These are phyloP conservation scores for Kodamaea kaohsiungensis DNA, from an alignment of 805 yeast genomes.

Conservation along the genomic window DNA sequence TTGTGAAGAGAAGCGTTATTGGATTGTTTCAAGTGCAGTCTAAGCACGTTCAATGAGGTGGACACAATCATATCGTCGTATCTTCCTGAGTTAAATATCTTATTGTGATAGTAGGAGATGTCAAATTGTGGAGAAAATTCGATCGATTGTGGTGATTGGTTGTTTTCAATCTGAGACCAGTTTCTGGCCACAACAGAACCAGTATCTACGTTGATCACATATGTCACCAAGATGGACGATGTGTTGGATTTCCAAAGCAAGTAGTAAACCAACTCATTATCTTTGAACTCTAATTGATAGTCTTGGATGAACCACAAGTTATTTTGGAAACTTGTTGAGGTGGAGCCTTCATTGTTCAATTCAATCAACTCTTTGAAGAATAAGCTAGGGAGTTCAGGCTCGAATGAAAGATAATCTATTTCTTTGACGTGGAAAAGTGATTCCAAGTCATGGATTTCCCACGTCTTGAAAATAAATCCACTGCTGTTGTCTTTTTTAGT, in stretches of 20 bases:
- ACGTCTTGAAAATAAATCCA: slow-evolving; percentile 24
- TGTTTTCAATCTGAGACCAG: slow-evolving; percentile 15
- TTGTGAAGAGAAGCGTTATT: slow-evolving; percentile 11
- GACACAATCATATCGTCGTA: slow-evolving; percentile 50
- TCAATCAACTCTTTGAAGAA: slow-evolving; percentile 4
- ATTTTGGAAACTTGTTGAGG: slow-evolving; percentile 6
- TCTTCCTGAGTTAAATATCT: slow-evolving; percentile 50
- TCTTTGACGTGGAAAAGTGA: slow-evolving; percentile 10
- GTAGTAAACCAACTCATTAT: slow-evolving; percentile 21
- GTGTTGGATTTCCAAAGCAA: slow-evolving; percentile 67
- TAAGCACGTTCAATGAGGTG: slow-evolving; percentile 54
- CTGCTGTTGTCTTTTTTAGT: slow-evolving; percentile 15
- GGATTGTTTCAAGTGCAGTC: slow-evolving; percentile 33
- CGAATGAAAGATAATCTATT: slow-evolving; percentile 18
- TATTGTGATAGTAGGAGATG: slow-evolving; percentile 42
- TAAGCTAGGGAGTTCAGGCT: slow-evolving; percentile 19
- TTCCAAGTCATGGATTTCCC: slow-evolving; percentile 18
- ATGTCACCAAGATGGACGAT: slow-evolving; percentile 35
- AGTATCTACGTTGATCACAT: slow-evolving; percentile 13
- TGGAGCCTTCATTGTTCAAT: background rate
- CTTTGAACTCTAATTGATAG: slow-evolving; percentile 7
- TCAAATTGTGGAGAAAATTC: slow-evolving; percentile 27
- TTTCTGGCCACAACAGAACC: slow-evolving; percentile 17
- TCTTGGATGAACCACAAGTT: slow-evolving; percentile 51
- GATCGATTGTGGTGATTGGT: slow-evolving; percentile 12